phyloP scores from a whole-genome alignment of 179 eudicot genomes.

The Corrigiola litoralis region DNA sequence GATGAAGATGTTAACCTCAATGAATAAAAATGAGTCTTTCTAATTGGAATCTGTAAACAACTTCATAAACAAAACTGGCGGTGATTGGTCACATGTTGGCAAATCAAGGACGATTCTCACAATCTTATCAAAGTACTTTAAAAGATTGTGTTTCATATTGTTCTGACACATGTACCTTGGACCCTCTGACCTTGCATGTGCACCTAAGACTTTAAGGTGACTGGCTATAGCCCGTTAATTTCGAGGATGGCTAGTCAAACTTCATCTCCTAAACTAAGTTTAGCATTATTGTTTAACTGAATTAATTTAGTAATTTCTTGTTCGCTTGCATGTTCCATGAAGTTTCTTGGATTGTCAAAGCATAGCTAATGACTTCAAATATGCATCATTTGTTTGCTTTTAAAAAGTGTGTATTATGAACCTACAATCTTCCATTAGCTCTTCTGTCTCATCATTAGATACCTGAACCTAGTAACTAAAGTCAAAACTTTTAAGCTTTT shows the following conservation, averaged over 20 bases:
- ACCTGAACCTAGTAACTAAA: constrained; percentile 11
- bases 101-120: constrained; percentile 5
- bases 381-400: too few relatives aligned
- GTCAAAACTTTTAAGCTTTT: constrained; percentile 8
- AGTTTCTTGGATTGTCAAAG: constrained; percentile 1
- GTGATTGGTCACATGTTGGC: neutral
- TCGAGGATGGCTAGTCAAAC: neutral
- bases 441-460: constrained; percentile 4
- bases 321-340: constrained; percentile 11
- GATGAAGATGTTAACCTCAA: too few relatives aligned
- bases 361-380: neutral
- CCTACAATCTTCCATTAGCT: neutral
- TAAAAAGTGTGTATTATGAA: neutral
- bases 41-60: too few relatives aligned
- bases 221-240: neutral
- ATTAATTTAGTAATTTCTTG: neutral
- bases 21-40: too few relatives aligned
- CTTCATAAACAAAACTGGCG: neutral
- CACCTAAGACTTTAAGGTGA: constrained; percentile 3
- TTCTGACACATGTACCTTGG: neutral
- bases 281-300: too few relatives aligned
- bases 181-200: neutral
- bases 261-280: neutral
- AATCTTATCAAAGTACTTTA: neutral
- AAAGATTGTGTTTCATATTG: neutral